A percentile compares a stretch with the other conserved stretches of the same genome.
These are phyloP conservation scores for Phytopythium oedochilum DNA, from an alignment of 352 stramenopile species.

Conservation along the genomic window DNA sequence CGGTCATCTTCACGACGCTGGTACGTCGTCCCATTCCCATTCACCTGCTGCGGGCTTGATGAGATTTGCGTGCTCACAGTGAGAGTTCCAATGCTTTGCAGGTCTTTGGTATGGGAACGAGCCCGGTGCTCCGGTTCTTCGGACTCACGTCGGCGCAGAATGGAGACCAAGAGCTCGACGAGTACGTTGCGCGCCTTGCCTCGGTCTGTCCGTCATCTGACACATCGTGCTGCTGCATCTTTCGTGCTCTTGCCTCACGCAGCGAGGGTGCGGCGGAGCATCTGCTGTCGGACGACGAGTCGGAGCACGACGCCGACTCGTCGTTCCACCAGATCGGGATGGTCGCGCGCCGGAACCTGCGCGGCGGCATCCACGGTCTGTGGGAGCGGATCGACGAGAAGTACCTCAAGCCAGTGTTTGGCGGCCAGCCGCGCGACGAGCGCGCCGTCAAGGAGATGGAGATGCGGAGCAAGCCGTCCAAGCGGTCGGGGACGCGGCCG, in stretches of 20 bases:
- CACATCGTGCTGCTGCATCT: slow-evolving; percentile 3
- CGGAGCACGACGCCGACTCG: slow-evolving; percentile 43
- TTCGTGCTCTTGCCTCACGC: not conserved
- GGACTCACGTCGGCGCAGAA: slow-evolving; percentile 37
- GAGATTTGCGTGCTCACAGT: not conserved
- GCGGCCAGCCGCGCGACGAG: slow-evolving; percentile 29
- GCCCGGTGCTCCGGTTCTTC: slow-evolving; percentile 54
- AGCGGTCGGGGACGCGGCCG: not conserved
- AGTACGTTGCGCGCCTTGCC: slow-evolving; percentile 28
- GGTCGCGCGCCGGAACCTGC: slow-evolving; percentile 20
- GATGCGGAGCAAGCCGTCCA: slow-evolving; percentile 11
- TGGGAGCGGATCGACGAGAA: slow-evolving; percentile 67
- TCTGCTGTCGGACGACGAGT: slow-evolving; percentile 41
- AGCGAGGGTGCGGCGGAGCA: slow-evolving; percentile 45
- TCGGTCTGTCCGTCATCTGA: too few relatives aligned
- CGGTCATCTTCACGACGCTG: slow-evolving; percentile 77
- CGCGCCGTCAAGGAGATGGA: slow-evolving; percentile 17
- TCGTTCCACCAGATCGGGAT: slow-evolving; percentile 39
- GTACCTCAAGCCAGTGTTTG: slow-evolving; percentile 73
- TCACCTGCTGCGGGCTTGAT: not conserved
- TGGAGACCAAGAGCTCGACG: slow-evolving; percentile 31
- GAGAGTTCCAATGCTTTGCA: slow-evolving; percentile 6
- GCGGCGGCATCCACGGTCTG: slow-evolving; percentile 45
- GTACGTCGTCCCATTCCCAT: slow-evolving; percentile 21
- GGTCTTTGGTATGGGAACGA: slow-evolving; percentile 76